Evolutionary conservation across 164 flowering plant genomes (phyloP), one percentile per base, ranked within the genome.

Genomic region (Dillenia turbinata): DNA sequence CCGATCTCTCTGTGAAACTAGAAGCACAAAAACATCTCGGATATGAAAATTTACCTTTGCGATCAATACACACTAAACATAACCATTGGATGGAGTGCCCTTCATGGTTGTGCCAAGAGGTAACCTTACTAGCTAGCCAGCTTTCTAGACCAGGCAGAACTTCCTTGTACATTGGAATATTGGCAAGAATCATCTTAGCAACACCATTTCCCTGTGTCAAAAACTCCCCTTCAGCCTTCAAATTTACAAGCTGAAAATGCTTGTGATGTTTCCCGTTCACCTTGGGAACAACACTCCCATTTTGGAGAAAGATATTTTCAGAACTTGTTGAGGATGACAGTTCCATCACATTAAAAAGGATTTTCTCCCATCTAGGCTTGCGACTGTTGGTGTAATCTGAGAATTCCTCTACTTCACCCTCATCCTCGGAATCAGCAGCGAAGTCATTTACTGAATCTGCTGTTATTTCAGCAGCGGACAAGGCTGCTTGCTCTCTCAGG

Each of bases 11-110:
- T 33, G 40, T 7, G 7, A 33, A 33, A 33, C 40, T 33, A 33
- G 40, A 33, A 33, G 40, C 40, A 33, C 40, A 33, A 33, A 33
- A 33, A 33, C 40, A 33, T 33, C 40, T 33, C 5, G 40, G 40
- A 33, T 33, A 45, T 19, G 47, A 57, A 73, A 56, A 12, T 47
- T 78, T 76, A 91, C 98, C 98, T 86, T 57, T 86, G 58, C 90
- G 86, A 70, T 94, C 93, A 51, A 91, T 75, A 68, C 86, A 89
- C 16, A 84, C 78, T 10, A 88, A 82, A 70, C 80, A 85, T 50
- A 94, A 72, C 98, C 98, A 94, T 56, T 79, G 89, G 65, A 94
- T 72, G 51, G 97, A 91, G 44, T 81, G 88, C 54, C 95, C 95
- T 81, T 89, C 95, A 40, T 79, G 75, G 65, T 76, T 80, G 76